These are phyloP conservation scores for Monilinia polystroma DNA, from an alignment of 2,329 filamentous ascomycete species.

Conservation along the genomic window DNA sequence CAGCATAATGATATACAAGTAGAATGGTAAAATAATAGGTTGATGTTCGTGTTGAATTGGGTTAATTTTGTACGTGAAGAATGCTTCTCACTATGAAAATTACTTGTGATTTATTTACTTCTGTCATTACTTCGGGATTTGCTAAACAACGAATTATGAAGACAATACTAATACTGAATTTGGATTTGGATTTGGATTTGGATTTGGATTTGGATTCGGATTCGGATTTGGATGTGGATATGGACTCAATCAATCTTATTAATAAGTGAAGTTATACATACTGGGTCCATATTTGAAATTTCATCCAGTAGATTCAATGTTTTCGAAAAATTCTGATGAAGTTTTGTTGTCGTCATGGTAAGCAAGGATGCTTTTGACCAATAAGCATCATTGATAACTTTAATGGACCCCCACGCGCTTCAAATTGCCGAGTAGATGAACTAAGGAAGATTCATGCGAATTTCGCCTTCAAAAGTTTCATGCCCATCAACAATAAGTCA, in stretches of 20 bases:
- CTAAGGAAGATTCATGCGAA: conserved; percentile 15
- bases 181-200: not conserved
- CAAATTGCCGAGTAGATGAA: conserved; percentile 18
- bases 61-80: not conserved
- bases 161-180: not conserved
- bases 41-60: too few species aligned
- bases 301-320: not conserved
- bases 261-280: not conserved
- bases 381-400: conserved; percentile 11
- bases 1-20: conserved; percentile 4
- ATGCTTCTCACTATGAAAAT: not conserved
- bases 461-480: conserved; percentile 23
- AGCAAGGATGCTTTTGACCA: conserved; percentile 13
- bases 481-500: conserved; percentile 8
- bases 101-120: not conserved
- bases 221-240: not conserved
- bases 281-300: not conserved
- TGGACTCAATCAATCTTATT: not conserved
- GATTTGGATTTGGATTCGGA: not conserved
- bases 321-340: conserved; percentile 1
- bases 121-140: not conserved
- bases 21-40: not conserved
- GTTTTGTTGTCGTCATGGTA: conserved; percentile 19
- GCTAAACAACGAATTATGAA: not conserved
- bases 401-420: conserved; percentile 5